Conservation (phyloP, 495 filamentous ascomycete genomes). For the Pyrenula massariospora region DNA sequence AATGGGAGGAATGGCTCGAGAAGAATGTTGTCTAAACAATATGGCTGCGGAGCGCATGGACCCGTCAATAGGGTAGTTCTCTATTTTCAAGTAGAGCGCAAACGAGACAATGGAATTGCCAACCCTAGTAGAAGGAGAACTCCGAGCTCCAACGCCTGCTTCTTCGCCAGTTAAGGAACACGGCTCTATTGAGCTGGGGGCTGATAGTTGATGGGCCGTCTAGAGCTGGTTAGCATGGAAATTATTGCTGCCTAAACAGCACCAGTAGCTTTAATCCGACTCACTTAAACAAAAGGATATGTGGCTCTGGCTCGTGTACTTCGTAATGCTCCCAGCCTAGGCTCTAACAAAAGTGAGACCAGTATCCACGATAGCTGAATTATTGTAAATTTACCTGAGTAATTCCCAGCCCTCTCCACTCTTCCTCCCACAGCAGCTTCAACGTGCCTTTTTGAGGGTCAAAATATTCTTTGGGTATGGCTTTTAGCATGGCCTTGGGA, state of each 20-base stretch:
- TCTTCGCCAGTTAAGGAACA: neutral
- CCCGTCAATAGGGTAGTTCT: neutral
- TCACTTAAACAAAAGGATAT: slow-evolving; percentile 97
- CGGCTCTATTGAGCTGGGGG: slow-evolving; percentile 39
- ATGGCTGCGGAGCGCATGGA: neutral
- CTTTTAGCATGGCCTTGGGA: slow-evolving; percentile 95
- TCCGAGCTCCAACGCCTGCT: neutral
- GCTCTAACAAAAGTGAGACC: too few species aligned
- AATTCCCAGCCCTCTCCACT: slow-evolving; percentile 93
- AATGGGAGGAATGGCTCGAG: slow-evolving; percentile 79
- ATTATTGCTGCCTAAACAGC: neutral
- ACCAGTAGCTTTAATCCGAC: slow-evolving; percentile 13
- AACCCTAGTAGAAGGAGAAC: neutral
- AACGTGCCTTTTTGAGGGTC: slow-evolving; percentile 81
- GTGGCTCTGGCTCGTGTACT: slow-evolving; percentile 95
- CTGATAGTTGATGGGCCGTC: slow-evolving; percentile 79
- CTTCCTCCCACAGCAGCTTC: slow-evolving; percentile 95
- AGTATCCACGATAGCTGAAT: slow-evolving; percentile 5
- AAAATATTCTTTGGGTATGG: slow-evolving; percentile 91
- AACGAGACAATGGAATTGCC: neutral
- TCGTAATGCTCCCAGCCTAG: slow-evolving; percentile 99
- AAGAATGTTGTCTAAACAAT: slow-evolving; percentile 53
- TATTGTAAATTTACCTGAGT: slow-evolving; percentile 54
- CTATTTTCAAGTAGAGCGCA: neutral
- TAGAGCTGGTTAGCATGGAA: slow-evolving; percentile 19